phyloP scores from a whole-genome alignment of 306 rosid species.

The Oemleria cerasiformis region DNA sequence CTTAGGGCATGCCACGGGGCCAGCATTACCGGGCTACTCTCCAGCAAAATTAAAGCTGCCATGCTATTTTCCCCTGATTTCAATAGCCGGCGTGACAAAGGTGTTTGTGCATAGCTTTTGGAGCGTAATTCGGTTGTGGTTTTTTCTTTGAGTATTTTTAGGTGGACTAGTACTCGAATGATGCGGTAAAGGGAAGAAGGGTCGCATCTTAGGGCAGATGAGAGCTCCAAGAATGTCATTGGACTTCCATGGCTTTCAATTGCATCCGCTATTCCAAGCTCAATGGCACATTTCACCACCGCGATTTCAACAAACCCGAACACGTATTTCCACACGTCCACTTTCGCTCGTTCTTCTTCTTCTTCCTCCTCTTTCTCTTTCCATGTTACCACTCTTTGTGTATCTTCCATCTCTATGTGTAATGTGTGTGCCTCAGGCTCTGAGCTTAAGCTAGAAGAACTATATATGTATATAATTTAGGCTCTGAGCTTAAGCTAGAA shows the following conservation, averaged over 20 bases:
- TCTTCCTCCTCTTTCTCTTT: no score
- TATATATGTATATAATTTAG: not conserved
- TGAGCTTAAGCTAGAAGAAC: no score
- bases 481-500: not conserved
- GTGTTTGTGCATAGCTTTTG: constrained; percentile 23
- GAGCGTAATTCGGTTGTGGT: not conserved
- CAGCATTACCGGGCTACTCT: constrained; percentile 28
- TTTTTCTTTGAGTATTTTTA: constrained; percentile 37
- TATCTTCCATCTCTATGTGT: no score
- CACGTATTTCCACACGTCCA: no score
- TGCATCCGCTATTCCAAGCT: constrained; percentile 62
- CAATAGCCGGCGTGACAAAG: constrained; percentile 29
- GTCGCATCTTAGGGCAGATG: constrained; percentile 41
- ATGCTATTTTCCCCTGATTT: constrained; percentile 22
- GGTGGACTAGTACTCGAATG: constrained; percentile 51
- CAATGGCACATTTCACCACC: constrained; percentile 60
- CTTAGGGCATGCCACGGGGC: constrained; percentile 36
- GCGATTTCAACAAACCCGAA: no score
- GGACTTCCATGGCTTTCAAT: constrained; percentile 49
- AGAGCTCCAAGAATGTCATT: constrained; percentile 47
- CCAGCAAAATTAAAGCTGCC: constrained; percentile 24
- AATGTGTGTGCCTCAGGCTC: no score
- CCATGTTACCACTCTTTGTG: no score
- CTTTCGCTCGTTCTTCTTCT: no score
- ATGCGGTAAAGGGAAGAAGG: constrained; percentile 28